Base-by-base conservation (phyloP, 208 protist genomes). In the Strigomonas culicis region DNA sequence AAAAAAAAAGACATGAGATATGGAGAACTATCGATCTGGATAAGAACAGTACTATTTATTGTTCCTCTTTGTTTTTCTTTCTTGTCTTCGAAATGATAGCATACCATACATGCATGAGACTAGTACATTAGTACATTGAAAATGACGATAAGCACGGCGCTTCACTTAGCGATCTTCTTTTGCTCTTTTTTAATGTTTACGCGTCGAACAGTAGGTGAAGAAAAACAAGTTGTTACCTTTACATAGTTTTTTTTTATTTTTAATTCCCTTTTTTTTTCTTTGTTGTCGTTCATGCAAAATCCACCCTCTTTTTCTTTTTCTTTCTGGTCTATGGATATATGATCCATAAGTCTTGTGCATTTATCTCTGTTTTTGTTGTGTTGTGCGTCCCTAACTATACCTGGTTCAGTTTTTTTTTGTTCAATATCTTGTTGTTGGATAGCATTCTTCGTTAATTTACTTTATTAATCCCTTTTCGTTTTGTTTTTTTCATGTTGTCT, bases 161-260 rank as follows among this genome's bases (percentile, higher is more conserved):
- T n/a, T n/a, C n/a, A n/a, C n/a, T n/a, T n/a, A n/a, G n/a, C n/a
- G n/a, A n/a, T n/a, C n/a, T n/a, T 63, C 31, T 17, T 10, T 34
- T 64, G n/a, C 34, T 65, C 56, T 56, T 2, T 59, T 17, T 21
- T 59, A 32, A n/a, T 50, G 27, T 65, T 32, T 30, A 49, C 39
- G 34, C 1, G 17, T 1, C n/a, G 24, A 21, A 19, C 19, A 41
- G 28, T 21, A 22, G 28, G 8, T 36, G 22, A 31, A 4, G 52
- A 31, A 36, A 19, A 36, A 31, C 52, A 41, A 41, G 24, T n/a
- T 13, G 17, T 31, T 28, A 27, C 30, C 17, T 46, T 49, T 27
- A 50, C 34, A 53, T 15, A 2, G n/a, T 59, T 63, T 68, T 1
- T 47, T 32, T 67, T 50, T 56, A 24, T 50, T 27, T n/a, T 59